These are phyloP conservation scores for Ajuga chamaepitys DNA, from an alignment of 257 asterid genomes.

Conservation along the genomic window DNA sequence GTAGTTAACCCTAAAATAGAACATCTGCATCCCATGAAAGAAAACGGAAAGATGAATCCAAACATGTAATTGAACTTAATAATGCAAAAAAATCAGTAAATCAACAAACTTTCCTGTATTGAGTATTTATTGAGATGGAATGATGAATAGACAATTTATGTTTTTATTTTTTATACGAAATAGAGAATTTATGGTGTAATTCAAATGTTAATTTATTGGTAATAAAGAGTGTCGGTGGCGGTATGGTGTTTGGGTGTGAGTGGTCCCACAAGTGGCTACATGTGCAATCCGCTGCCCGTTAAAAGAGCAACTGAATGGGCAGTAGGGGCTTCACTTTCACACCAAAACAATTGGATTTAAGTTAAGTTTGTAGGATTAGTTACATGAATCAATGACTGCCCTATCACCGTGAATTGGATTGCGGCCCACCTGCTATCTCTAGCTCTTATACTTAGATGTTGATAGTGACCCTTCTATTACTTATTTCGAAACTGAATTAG, in stretches of 20 bases:
- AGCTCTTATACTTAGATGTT: too few species aligned
- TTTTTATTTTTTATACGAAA: not conserved
- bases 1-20: too few species aligned
- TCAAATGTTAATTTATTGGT: not conserved
- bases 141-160: slow-evolving; percentile 6
- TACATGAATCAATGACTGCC: not conserved
- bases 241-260: not conserved
- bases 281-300: not conserved
- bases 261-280: not conserved
- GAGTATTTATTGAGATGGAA: slow-evolving; percentile 8
- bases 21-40: too few species aligned
- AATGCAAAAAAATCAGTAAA: not conserved
- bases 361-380: not conserved
- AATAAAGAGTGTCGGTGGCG: slow-evolving; percentile 23
- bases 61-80: too few species aligned
- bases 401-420: slow-evolving; percentile 5
- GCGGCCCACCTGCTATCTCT: not conserved
- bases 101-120: not conserved
- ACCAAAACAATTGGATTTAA: too few species aligned
- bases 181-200: too few species aligned
- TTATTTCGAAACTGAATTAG: too few species aligned
- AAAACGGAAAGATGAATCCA: too few species aligned
- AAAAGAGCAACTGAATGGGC: not conserved
- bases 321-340: not conserved
- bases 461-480: too few species aligned